Base-by-base conservation (phyloP, 2,329 filamentous ascomycete genomes). In the Penicillium sp. region DNA sequence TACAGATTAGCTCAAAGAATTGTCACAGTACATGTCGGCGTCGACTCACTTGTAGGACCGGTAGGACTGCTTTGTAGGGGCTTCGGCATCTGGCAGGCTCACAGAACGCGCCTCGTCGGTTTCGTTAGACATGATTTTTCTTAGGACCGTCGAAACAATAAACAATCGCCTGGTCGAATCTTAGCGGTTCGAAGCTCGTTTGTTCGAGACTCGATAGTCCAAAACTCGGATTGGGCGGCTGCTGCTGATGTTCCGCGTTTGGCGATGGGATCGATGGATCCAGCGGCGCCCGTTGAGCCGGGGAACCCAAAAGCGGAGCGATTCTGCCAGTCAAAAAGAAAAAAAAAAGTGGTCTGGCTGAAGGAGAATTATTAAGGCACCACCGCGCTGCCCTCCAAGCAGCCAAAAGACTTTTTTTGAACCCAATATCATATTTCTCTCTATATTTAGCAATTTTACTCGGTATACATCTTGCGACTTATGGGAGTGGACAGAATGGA, bases 31-130 rank as follows among this genome's bases (percentile, higher is more conserved):
- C 21, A 29, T 9, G 53, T 35, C 48, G 17, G 49, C 45, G 45
- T 56, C 26, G 29, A 60, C 77, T 66, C 70, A 81, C 85, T 91
- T 92, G 84, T 85, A 90, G 49, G 87, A 90, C 73, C 87, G 89
- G 76, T 89, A 87, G 4, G 81, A 85, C 71, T 79, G 82, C 76
- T 81, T 84, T 60, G 75, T 72, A 69, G 83, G 81, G 69, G 68
- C 62, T 54, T 72, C 71, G 56, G 71, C 70, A 69, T 77, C 75
- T 8, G 72, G 73, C 45, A 76, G 66, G 64, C 68, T 75, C 30
- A 69, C 61, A 23, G 72, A 70, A 38, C 64, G 67, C 41, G 69
- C 60, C 6, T 74, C 74, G 45, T 71, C 70, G 3, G 61, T 61
- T 57, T 75, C 71, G 23, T 74, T 71, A 48, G 74, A 71, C 77